Base-by-base conservation (phyloP, 1,284 basidiomycete genomes). In the Ganoderma boninense region DNA sequence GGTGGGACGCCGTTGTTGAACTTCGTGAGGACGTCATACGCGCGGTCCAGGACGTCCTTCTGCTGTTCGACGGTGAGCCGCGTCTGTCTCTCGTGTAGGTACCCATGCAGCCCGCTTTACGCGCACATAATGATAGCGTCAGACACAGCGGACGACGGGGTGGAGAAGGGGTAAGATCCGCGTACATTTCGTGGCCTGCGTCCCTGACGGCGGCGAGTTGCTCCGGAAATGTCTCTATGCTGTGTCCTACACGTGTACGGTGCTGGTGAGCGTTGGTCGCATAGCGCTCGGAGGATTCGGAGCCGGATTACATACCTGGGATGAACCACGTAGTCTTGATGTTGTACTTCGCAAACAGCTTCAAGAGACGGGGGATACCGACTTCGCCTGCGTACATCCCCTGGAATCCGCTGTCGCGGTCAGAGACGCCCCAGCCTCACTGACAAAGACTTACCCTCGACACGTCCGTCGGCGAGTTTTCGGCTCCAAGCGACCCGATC, bases 381-480 rank as follows among this genome's bases (percentile, higher is more conserved):
- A 93, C 90, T 78, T 94, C 92, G 16, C 92, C 93, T 0, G 93
- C 89, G 74, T 87, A 92, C 82, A 92, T 86, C 4, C 91, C 91
- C 89, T 88, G 66, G 20, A 54, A 13, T 23, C 6, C 49, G 10
- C 2, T 10, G 20, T 18, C 23, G 3, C 2, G 10, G 20, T 35
- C 16, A 23, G 49, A 71, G 26, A 4, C 65, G 38, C 65, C 29
- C 67, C 60, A 42, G 56, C 74, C 68, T 13, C 6, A 23, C 8
- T 5, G 18, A 6, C 14, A 20, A 26, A 16, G 18, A 13, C 60
- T 13, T 75, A 87, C 86, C 62, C 90, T 83, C 0, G 89, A 90
- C 64, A 92, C 90, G 76, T 92, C 91, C 32, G 87, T 79, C 4
- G 89, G 87, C 0, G 89, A 90, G 74, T 92, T 87, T 73, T 91